Conservation (phyloP, 305 asterid species). For the Rubia tinctorum region DNA sequence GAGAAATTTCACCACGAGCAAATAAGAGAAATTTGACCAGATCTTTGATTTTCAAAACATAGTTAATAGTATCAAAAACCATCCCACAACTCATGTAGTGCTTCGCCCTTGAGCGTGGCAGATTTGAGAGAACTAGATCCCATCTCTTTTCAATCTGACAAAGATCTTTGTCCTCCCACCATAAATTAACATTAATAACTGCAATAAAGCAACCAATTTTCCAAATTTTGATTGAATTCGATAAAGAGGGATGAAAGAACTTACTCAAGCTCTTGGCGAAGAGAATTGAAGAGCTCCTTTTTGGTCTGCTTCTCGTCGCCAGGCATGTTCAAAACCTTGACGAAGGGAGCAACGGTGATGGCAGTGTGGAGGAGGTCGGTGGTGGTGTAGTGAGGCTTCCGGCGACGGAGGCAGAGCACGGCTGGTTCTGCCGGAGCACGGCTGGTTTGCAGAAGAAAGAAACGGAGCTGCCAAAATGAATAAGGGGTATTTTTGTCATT, state of each 20-base stretch:
- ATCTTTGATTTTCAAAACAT: no score
- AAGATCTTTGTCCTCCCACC: slow-evolving; percentile 12
- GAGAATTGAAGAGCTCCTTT: slow-evolving; percentile 84
- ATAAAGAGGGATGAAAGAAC: slow-evolving; percentile 18
- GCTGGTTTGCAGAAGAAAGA: no score
- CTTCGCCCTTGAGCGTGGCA: slow-evolving; percentile 46
- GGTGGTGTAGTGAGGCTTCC: no score
- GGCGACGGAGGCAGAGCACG: no score
- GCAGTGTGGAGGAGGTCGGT: no score
- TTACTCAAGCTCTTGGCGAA: slow-evolving; percentile 95
- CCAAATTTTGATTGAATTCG: background rate
- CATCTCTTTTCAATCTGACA: slow-evolving; percentile 1
- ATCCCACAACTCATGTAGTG: slow-evolving; percentile 22
- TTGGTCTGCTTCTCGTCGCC: slow-evolving; percentile 93
- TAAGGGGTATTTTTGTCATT: no score
- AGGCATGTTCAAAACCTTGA: slow-evolving; percentile 79
- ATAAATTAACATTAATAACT: background rate
- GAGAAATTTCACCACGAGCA: no score
- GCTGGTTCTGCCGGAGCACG: no score
- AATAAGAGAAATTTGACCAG: no score
- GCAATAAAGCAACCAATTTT: background rate
- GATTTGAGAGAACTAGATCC: slow-evolving; percentile 21
- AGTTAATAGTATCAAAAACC: slow-evolving; percentile 1
- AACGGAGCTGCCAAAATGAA: no score
- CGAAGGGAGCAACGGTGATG: no score